A percentile compares a stretch with the other conserved stretches of the same genome.
These are phyloP conservation scores for Saksenaea vasiformis DNA, from an alignment of 371 early-diverging fungal species.

Conservation along the genomic window DNA sequence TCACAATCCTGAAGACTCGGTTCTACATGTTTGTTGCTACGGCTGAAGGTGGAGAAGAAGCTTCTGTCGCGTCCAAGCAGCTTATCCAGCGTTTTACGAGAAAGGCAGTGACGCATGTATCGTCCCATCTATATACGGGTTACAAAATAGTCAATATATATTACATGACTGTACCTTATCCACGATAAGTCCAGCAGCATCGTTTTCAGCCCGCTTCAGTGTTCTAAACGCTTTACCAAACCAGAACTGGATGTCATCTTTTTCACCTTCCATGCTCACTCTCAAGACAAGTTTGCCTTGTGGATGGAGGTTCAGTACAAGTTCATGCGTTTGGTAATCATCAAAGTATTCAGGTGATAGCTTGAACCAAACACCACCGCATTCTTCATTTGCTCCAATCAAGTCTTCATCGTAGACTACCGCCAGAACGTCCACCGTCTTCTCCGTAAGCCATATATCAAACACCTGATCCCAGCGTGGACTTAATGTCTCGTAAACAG, in stretches of 20 bases:
- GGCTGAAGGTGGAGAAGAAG: constrained; percentile 19
- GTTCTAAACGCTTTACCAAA: constrained; percentile 74
- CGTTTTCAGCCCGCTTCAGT: constrained; percentile 61
- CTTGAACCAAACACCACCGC: constrained; percentile 60
- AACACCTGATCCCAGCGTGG: constrained; percentile 89
- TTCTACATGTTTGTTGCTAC: constrained; percentile 13
- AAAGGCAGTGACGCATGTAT: constrained; percentile 54
- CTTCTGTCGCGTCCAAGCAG: constrained; percentile 25
- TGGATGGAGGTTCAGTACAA: constrained; percentile 77
- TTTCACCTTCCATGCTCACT: constrained; percentile 81
- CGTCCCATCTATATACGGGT: constrained; percentile 53
- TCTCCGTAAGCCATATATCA: constrained; percentile 54
- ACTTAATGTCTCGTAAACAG: constrained; percentile 65
- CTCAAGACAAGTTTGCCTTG: constrained; percentile 78
- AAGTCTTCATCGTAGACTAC: constrained; percentile 71
- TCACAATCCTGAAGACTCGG: constrained; percentile 66
- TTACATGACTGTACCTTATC: constrained; percentile 62
- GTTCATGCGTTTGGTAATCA: constrained; percentile 71
- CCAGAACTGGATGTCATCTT: constrained; percentile 87
- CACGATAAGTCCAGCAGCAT: constrained; percentile 63
- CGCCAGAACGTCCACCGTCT: constrained; percentile 56
- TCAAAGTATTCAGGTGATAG: constrained; percentile 52
- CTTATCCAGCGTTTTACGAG: constrained; percentile 20
- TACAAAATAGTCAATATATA: too few relatives aligned
- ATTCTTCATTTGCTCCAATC: constrained; percentile 72